These are phyloP conservation scores for Pseudoscleropodium purum DNA, from an alignment of 225 moss, liverwort and hornwort genomes.

Conservation along the genomic window DNA sequence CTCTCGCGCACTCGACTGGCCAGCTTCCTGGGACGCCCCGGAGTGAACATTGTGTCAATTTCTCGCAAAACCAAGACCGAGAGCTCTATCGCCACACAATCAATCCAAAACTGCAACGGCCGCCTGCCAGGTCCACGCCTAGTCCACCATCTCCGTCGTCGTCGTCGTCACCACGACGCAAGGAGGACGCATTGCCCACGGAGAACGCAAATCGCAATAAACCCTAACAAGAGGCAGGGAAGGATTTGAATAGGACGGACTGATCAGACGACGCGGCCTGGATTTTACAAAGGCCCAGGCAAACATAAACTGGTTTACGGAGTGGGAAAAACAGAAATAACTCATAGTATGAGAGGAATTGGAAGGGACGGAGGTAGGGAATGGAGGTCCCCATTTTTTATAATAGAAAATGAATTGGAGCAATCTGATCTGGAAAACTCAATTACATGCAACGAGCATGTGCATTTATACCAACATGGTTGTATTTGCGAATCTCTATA, in stretches of 20 bases:
- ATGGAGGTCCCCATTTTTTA: not conserved
- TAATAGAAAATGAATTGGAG: not conserved
- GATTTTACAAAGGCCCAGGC: not conserved
- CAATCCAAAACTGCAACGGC: not conserved
- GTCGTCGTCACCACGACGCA: not conserved
- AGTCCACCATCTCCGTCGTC: not conserved
- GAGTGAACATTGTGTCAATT: conserved; percentile 33
- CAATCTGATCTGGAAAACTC: not conserved
- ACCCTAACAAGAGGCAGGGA: not conserved
- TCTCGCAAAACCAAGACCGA: not conserved
- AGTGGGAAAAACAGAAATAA: not conserved
- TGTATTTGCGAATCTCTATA: not conserved
- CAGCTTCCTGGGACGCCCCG: conserved; percentile 33
- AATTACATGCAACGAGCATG: not conserved
- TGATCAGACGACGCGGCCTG: not conserved
- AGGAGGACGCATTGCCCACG: not conserved
- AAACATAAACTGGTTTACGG: not conserved
- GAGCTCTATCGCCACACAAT: not conserved
- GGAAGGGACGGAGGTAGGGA: not conserved
- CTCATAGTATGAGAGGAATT: not conserved
- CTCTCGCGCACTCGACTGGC: conserved; percentile 17
- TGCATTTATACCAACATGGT: not conserved
- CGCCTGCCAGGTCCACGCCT: not conserved
- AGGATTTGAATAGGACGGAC: not conserved
- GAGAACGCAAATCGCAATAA: not conserved